phyloP scores from a whole-genome alignment of 176 grass and related monocot species.

The Poa annua region DNA sequence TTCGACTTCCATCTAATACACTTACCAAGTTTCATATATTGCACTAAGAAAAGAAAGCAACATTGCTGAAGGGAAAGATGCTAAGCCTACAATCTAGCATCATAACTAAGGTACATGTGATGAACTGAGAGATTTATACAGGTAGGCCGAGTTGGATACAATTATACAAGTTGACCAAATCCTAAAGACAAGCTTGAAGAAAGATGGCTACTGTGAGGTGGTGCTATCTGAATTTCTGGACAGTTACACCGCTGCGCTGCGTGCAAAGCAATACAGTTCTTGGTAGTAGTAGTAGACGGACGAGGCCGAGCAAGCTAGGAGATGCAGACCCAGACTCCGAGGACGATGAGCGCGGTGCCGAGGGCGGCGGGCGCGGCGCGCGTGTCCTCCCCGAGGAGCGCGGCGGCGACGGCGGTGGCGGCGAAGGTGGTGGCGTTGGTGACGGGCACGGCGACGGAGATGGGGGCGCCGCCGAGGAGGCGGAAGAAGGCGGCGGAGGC shows the following conservation, averaged over 20 bases:
- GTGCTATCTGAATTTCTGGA: no score
- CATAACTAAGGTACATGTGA: no score
- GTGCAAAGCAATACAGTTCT: background rate
- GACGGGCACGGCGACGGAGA: conserved; percentile 83
- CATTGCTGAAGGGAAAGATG: no score
- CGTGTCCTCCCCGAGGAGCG: conserved; percentile 66
- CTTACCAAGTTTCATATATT: background rate
- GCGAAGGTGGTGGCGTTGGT: conserved; percentile 46
- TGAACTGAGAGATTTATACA: no score
- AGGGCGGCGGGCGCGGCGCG: conserved; percentile 25
- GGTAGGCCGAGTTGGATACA: background rate
- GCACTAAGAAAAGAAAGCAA: background rate
- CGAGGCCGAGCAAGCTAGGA: conserved; percentile 16
- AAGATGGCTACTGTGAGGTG: background rate
- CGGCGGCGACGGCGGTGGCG: conserved; percentile 48
- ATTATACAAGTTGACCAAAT: no score
- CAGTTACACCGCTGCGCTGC: background rate
- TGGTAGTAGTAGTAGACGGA: background rate
- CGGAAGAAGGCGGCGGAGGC: conserved; percentile 84
- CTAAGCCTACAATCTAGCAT: no score
- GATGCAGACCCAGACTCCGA: conserved; percentile 81
- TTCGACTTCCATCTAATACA: background rate
- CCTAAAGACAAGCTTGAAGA: background rate
- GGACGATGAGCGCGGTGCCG: conserved; percentile 68
- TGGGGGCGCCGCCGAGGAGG: conserved; percentile 70